These are phyloP conservation scores for Rubia yunnanensis DNA, from an alignment of 257 asterid species.

Conservation along the genomic window DNA sequence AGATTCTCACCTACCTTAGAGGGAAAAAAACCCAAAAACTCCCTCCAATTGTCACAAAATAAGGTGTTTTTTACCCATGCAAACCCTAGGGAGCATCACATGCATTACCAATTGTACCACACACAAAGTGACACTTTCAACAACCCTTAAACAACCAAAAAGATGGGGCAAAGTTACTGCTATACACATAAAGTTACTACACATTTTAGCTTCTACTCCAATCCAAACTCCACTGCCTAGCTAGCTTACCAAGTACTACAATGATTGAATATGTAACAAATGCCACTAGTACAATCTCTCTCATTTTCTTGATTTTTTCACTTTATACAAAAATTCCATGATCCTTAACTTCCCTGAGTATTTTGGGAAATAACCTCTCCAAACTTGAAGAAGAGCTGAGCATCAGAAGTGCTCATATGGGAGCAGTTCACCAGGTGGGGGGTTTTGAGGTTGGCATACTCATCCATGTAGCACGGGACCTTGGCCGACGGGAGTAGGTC, in stretches of 20 bases:
- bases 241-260: constrained; percentile 17
- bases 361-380: constrained; percentile 75
- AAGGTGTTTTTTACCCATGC: too few relatives aligned
- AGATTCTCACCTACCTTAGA: too few relatives aligned
- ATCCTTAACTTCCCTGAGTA: constrained; percentile 24
- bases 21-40: too few relatives aligned
- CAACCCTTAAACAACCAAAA: neutral
- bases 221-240: constrained; percentile 6
- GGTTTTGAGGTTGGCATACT: constrained; percentile 76
- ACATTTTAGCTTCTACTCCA: neutral
- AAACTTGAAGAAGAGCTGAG: constrained; percentile 72
- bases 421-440: constrained; percentile 83
- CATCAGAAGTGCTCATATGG: constrained; percentile 82
- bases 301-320: constrained; percentile 1
- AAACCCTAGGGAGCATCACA: too few relatives aligned
- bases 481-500: constrained; percentile 33
- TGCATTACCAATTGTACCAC: too few relatives aligned
- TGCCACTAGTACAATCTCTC: neutral
- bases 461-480: constrained; percentile 65
- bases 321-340: constrained; percentile 14
- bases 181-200: constrained; percentile 8
- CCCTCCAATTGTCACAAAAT: too few relatives aligned
- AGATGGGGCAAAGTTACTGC: neutral
- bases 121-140: neutral
- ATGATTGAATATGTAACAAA: constrained; percentile 10